Conservation (phyloP, 2,329 filamentous ascomycete species). For the Rutstroemia sp. region DNA sequence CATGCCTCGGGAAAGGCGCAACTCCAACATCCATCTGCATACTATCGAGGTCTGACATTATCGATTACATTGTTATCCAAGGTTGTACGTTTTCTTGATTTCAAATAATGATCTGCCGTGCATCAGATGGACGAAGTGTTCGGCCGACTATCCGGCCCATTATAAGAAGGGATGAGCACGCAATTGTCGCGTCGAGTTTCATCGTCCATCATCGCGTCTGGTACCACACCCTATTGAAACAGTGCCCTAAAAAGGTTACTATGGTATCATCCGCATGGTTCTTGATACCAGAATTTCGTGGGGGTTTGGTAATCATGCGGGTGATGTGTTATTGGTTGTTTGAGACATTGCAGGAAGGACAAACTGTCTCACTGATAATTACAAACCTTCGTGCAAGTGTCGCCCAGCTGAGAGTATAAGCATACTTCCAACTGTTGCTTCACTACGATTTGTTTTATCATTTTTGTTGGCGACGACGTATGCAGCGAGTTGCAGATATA, state of each 20-base stretch:
- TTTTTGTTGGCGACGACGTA: too few species aligned
- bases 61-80: not conserved
- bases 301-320: not conserved
- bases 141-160: conserved; percentile 3
- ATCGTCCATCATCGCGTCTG: not conserved
- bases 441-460: not conserved
- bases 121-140: not conserved
- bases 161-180: conserved; percentile 1
- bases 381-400: too few species aligned
- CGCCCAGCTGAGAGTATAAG: too few species aligned
- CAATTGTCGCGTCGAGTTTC: conserved; percentile 6
- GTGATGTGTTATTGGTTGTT: not conserved
- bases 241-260: not conserved
- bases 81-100: not conserved
- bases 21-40: not conserved
- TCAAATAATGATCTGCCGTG: not conserved
- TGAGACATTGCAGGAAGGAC: not conserved
- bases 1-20: not conserved
- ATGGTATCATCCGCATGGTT: not conserved
- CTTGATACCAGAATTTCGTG: not conserved
- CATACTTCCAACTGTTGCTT: too few species aligned
- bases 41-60: not conserved
- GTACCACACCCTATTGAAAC: not conserved
- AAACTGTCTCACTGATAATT: not conserved
- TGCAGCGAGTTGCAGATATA: not conserved